Percentiles rank a stretch among this genome's conserved stretches.
phyloP scores from a whole-genome alignment of 441 rosid species.

The Rhodomyrtus psidioides region DNA sequence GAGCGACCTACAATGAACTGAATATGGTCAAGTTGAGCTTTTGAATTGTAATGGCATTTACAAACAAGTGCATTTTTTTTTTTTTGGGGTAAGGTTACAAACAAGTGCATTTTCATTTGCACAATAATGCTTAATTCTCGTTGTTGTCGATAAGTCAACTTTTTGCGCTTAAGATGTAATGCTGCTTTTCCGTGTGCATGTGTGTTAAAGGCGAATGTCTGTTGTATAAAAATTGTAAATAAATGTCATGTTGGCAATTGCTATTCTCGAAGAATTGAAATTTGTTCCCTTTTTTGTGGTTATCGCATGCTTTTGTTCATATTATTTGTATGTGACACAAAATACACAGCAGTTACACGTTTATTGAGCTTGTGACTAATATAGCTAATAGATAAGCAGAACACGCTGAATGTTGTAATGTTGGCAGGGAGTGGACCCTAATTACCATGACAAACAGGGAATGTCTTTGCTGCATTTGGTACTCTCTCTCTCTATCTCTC shows the following conservation, averaged over 20 bases:
- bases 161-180: background rate
- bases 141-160: background rate
- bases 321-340: background rate
- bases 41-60: background rate
- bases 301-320: background rate
- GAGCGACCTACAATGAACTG: background rate
- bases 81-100: no score
- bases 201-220: background rate
- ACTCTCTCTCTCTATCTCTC: constrained; percentile 1
- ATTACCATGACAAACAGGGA: constrained; percentile 88
- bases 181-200: background rate
- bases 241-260: background rate
- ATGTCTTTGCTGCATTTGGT: constrained; percentile 90
- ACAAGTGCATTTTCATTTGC: background rate
- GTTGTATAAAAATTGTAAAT: background rate
- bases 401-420: background rate
- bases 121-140: background rate
- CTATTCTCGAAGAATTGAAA: background rate
- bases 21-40: background rate
- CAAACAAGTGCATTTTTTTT: background rate
- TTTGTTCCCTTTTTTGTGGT: background rate
- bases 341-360: background rate
- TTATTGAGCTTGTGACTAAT: background rate
- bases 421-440: constrained; percentile 80
- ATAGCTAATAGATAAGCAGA: background rate